phyloP scores from a whole-genome alignment of 2,329 filamentous ascomycete genomes.

The Alternaria arborescens region DNA sequence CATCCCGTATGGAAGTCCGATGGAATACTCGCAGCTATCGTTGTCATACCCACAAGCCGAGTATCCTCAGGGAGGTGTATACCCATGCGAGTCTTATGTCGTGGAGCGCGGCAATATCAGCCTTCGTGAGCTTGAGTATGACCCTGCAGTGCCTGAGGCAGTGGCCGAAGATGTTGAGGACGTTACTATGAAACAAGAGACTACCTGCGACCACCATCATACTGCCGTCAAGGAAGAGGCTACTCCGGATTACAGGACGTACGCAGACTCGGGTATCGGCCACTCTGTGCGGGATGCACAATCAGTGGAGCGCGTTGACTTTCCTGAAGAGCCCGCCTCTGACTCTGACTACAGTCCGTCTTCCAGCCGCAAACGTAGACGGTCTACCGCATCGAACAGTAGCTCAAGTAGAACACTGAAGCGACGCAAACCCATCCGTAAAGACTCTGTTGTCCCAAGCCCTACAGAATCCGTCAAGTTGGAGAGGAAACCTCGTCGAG shows the following conservation, averaged over 20 bases:
- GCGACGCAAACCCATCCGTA: constrained; percentile 32
- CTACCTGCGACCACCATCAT: constrained; percentile 28
- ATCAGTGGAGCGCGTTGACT: constrained; percentile 46
- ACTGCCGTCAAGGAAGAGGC: constrained; percentile 26
- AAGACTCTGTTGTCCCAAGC: constrained; percentile 27
- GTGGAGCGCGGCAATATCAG: constrained; percentile 34
- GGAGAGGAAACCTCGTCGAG: constrained; percentile 29
- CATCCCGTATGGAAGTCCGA: constrained; percentile 30
- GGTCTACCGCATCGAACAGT: constrained; percentile 38
- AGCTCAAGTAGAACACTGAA: constrained; percentile 26
- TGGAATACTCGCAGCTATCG: constrained; percentile 25
- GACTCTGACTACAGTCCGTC: constrained; percentile 50
- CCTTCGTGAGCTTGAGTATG: constrained; percentile 46
- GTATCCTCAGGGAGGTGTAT: constrained; percentile 23
- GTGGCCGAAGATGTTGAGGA: constrained; percentile 37
- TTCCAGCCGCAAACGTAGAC: constrained; percentile 32
- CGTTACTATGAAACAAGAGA: constrained; percentile 34
- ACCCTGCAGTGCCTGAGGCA: constrained; percentile 37
- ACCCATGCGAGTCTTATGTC: constrained; percentile 17
- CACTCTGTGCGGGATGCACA: constrained; percentile 46
- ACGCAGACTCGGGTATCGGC: constrained; percentile 39
- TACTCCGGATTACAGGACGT: constrained; percentile 20
- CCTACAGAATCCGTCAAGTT: constrained; percentile 19
- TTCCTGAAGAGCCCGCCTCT: constrained; percentile 40
- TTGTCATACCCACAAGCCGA: constrained; percentile 32